A percentile compares a stretch with the other conserved stretches of the same genome.
phyloP scores from a whole-genome alignment of 345 rosid species.

The Xanthoceras sorbifolium region DNA sequence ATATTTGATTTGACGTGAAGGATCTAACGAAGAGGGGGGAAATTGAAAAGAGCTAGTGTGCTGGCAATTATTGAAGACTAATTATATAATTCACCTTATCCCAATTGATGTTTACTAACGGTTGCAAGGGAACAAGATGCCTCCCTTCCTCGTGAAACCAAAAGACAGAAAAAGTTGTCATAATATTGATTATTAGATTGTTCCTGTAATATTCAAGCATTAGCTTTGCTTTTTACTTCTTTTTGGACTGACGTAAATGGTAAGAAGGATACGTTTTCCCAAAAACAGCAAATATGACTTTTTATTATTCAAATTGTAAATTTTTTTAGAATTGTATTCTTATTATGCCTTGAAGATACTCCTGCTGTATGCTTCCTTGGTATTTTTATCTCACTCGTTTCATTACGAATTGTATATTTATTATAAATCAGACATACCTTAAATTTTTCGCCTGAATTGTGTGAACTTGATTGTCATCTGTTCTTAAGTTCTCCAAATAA shows the following conservation, averaged over 20 bases:
- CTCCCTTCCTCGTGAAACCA: background rate
- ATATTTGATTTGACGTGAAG: conserved; percentile 7
- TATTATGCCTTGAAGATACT: too few species aligned
- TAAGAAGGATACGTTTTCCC: too few species aligned
- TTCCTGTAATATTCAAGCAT: too few species aligned
- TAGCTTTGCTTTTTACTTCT: too few species aligned
- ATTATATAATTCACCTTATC: background rate
- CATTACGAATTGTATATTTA: too few species aligned
- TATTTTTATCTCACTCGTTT: too few species aligned
- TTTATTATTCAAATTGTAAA: too few species aligned
- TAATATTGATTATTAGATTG: background rate
- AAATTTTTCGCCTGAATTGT: background rate
- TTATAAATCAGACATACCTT: background rate
- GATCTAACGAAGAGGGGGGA: background rate
- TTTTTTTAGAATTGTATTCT: too few species aligned
- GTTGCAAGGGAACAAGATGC: background rate
- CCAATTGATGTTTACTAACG: background rate
- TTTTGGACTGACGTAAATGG: too few species aligned
- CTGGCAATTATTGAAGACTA: background rate
- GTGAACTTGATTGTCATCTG: background rate
- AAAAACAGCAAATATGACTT: too few species aligned
- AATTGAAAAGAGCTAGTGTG: background rate
- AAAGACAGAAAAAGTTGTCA: background rate
- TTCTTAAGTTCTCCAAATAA: background rate
- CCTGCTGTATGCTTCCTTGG: too few species aligned